Evolutionary conservation across 352 stramenopile genomes (phyloP).

Genomic region (Phytophthora podocarpi): DNA sequence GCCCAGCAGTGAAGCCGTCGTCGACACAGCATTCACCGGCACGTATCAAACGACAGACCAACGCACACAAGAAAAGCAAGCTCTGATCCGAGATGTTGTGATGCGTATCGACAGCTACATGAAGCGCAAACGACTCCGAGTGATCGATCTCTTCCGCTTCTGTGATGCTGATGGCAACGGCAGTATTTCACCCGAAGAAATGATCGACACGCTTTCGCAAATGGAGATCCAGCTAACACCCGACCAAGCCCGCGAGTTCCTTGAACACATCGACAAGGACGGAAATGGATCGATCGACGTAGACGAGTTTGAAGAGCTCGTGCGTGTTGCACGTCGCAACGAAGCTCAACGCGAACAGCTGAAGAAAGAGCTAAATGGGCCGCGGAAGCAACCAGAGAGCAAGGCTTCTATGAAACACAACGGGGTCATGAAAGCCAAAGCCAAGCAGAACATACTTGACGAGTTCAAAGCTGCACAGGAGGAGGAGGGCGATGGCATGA

Average conservation of each 20-base stretch:
- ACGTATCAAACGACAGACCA: conserved; percentile 73
- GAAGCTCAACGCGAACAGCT: conserved; percentile 79
- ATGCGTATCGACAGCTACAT: conserved; percentile 85
- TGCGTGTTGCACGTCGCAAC: conserved; percentile 70
- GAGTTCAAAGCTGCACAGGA: conserved; percentile 55
- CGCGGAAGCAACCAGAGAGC: conserved; percentile 37
- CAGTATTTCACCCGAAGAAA: conserved; percentile 78
- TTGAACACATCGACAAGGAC: conserved; percentile 84
- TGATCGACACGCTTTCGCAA: conserved; percentile 84
- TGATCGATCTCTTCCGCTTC: conserved; percentile 88
- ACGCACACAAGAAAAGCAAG: conserved; percentile 69
- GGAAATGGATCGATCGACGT: conserved; percentile 85
- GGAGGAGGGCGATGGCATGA: conserved; percentile 46
- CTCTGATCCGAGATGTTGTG: conserved; percentile 77
- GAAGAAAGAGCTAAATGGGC: conserved; percentile 62
- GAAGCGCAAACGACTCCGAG: conserved; percentile 81
- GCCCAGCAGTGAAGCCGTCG: conserved; percentile 4
- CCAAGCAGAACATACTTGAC: conserved; percentile 69
- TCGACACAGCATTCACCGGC: conserved; percentile 51
- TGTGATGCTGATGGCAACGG: conserved; percentile 82
- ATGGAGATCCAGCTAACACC: conserved; percentile 84
- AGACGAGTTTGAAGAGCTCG: conserved; percentile 85
- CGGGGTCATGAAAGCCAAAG: conserved; percentile 40
- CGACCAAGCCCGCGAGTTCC: conserved; percentile 70
- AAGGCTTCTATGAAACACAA: conserved; percentile 51